phyloP scores from a whole-genome alignment of 345 rosid genomes.

The Anastatica hierochuntica region DNA sequence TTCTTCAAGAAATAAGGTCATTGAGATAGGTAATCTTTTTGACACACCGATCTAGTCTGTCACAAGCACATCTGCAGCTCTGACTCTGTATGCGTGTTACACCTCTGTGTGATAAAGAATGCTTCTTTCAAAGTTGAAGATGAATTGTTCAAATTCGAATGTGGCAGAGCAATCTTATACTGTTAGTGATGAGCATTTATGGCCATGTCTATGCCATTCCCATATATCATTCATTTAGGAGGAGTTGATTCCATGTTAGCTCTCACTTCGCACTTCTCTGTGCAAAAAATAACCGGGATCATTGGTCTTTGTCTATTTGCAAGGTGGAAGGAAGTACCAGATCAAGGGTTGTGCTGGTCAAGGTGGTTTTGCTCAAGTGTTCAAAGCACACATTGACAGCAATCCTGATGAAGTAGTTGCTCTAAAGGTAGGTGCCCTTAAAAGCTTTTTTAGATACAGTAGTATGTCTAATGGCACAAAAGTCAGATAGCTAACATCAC shows the following conservation, averaged over 20 bases:
- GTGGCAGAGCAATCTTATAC: no score
- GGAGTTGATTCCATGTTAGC: background rate
- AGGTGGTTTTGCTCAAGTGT: constrained; percentile 90
- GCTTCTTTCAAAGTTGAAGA: no score
- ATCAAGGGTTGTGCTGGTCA: constrained; percentile 95
- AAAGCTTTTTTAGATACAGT: background rate
- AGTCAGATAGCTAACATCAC: constrained; percentile 2
- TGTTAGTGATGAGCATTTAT: background rate
- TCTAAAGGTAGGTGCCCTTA: constrained; percentile 45
- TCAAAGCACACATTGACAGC: constrained; percentile 54
- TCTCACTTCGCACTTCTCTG: background rate
- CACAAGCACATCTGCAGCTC: background rate
- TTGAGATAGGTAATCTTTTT: constrained; percentile 61
- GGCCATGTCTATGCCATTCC: background rate
- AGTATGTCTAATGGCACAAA: no score
- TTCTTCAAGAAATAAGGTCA: constrained; percentile 59
- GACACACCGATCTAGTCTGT: background rate
- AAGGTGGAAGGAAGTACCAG: constrained; percentile 87
- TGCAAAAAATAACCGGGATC: background rate
- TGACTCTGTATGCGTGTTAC: background rate
- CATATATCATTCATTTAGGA: background rate
- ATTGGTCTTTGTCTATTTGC: constrained; percentile 13
- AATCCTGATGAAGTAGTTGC: constrained; percentile 81
- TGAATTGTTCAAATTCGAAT: no score
- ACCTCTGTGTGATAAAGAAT: background rate